A percentile compares a stretch with the other conserved stretches of the same genome.
These are phyloP conservation scores for Coemansia sp. DNA, from an alignment of 192 early-diverging fungal species.

Conservation along the genomic window DNA sequence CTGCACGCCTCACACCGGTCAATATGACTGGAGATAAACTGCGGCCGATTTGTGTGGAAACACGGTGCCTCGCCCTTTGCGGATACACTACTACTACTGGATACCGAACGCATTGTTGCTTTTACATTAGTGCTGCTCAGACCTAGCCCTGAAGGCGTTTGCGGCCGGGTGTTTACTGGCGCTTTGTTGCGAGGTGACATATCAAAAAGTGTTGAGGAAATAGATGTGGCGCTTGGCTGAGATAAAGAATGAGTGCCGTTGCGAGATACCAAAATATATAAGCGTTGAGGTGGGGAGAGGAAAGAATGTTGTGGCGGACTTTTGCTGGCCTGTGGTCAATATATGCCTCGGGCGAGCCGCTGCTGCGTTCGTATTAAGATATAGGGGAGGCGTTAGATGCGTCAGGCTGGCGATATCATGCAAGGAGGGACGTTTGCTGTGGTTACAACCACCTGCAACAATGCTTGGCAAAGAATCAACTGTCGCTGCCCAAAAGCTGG, in stretches of 20 bases:
- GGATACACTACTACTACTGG: slow-evolving; percentile 42
- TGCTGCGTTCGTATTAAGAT: slow-evolving; percentile 1
- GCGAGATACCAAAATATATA: not conserved
- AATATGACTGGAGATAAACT: slow-evolving; percentile 56
- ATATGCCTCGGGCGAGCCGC: not conserved
- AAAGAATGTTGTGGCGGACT: not conserved
- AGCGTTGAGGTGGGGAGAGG: not conserved
- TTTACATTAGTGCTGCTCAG: slow-evolving; percentile 20
- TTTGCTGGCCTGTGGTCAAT: not conserved
- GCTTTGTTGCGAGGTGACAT: slow-evolving; percentile 34
- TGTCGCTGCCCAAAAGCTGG: not conserved
- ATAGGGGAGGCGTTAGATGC: not conserved
- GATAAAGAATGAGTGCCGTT: not conserved
- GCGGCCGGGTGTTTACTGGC: slow-evolving; percentile 17
- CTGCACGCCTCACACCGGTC: slow-evolving; percentile 54
- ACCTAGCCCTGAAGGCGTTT: slow-evolving; percentile 29
- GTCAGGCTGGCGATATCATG: not conserved
- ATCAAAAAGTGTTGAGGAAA: not conserved
- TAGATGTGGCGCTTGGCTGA: not conserved
- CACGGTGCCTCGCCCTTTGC: slow-evolving; percentile 43
- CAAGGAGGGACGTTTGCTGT: not conserved
- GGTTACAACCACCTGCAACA: not conserved
- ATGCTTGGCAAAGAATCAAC: not conserved
- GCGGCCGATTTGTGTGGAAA: slow-evolving; percentile 51
- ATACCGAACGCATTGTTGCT: slow-evolving; percentile 35